Base-by-base conservation (phyloP, 2,329 filamentous ascomycete species). In the Nannizziopsis arthrosporioides region DNA sequence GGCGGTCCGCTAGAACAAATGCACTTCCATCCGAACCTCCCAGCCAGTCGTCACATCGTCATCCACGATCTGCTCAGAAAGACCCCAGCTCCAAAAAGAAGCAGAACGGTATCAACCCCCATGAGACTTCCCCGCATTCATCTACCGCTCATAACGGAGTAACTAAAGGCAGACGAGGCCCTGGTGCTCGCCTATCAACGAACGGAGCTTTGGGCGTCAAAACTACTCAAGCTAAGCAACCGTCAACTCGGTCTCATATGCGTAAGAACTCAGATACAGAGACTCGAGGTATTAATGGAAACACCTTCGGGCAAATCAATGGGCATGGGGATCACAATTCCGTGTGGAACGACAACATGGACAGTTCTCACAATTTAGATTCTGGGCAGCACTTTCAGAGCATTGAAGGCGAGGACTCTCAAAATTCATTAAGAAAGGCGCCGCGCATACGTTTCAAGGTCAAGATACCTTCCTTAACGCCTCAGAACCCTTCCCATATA, bases 1-100 rank as follows among this genome's bases (percentile, higher is more conserved):
- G 79, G 51, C 78, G 77, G 63, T 82, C 79, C 39, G 75, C 77
- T 42, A 70, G 79, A 56, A 75, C 76, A 46, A 68, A 68, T 54
- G 53, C 55, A 47, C 60, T 75, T 15, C 73, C 74, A 11, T 53
- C 70, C 44, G 72, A 73, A 39, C 56, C 69, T 42, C 69, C 71
- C 51, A 65, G 70, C 34, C 68, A 68, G 39, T 71, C 69, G 31
- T 68, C 69, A 36, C 70, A 70, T 53, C 64, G 70, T 51, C 64
- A 68, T 43, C 71, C 71, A 37, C 68, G 71, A 51, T 63, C 65
- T 31, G 60, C 62, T 31, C 65, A 61, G 40, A 58, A 65, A 48
- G 56, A 62, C 7, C 57, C 62, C 53, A 54, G 60, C 50, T 59
- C 56, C 44, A 64, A 61, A 48, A 55, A 59, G 37, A 47, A 55